These are phyloP conservation scores for Kernera saxatilis DNA, from an alignment of 345 rosid species.

Conservation along the genomic window DNA sequence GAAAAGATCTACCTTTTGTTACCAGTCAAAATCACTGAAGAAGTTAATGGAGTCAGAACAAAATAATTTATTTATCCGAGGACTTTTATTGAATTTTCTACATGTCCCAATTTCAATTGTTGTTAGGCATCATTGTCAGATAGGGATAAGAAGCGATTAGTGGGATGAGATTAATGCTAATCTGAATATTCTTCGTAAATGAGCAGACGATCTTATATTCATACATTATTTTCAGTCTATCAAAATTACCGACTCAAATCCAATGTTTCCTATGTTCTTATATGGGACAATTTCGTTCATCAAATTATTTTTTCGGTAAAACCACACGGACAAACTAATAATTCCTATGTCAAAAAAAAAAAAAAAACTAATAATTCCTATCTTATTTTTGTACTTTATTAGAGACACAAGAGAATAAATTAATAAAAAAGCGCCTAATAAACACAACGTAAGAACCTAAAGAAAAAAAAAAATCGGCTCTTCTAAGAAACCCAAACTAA, in stretches of 20 bases:
- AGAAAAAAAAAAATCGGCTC: not conserved
- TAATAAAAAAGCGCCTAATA: too few species aligned
- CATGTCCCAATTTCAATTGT: not conserved
- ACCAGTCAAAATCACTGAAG: not conserved
- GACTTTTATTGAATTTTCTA: not conserved
- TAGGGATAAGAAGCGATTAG: not conserved
- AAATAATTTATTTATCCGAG: not conserved
- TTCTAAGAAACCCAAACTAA: not conserved
- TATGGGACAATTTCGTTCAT: not conserved
- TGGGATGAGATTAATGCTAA: not conserved
- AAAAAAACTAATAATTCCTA: too few species aligned
- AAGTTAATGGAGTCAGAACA: slow-evolving; percentile 4
- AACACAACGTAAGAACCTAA: not conserved
- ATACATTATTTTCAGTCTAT: not conserved
- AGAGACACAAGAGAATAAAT: not conserved
- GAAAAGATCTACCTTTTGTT: not conserved
- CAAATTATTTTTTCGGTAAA: too few species aligned
- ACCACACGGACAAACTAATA: too few species aligned
- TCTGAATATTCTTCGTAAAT: not conserved
- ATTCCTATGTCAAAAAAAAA: too few species aligned
- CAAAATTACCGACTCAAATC: not conserved
- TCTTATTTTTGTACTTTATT: not conserved
- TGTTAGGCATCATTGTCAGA: not conserved
- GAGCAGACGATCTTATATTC: not conserved
- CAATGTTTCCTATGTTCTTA: not conserved